Conservation (phyloP, 2,329 filamentous ascomycete genomes). For the Sclerotinia trifoliorum region DNA sequence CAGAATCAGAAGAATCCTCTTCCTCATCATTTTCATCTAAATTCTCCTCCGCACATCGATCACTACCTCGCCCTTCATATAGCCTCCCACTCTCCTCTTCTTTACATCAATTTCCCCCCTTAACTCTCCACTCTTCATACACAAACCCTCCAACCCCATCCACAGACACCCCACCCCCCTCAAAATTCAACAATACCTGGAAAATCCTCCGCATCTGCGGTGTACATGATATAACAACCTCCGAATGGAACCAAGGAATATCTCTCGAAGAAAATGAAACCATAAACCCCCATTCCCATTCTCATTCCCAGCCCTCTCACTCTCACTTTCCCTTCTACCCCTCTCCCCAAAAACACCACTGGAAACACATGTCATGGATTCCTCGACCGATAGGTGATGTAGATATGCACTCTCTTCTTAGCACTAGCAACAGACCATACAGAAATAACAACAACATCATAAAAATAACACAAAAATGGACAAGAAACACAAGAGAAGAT, state of each 20-base stretch:
- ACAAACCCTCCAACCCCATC: no score
- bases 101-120: background rate
- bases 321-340: no score
- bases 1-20: background rate
- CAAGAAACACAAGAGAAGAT: slow-evolving; percentile 5
- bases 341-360: background rate
- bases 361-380: slow-evolving; percentile 31
- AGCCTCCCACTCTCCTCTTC: accelerated
- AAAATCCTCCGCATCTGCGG: background rate
- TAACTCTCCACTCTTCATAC: no score
- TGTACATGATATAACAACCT: background rate
- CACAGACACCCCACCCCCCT: no score
- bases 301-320: no score
- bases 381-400: slow-evolving; percentile 24
- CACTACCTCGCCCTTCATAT: background rate
- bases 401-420: no score
- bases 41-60: background rate
- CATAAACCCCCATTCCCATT: no score
- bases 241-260: background rate
- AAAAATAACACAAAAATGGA: background rate
- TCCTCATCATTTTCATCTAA: background rate
- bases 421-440: no score
- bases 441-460: no score
- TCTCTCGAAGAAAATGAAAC: background rate
- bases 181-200: background rate